Conservation (phyloP, 2,329 filamentous ascomycete species). For the Myriosclerotinia curreyana region DNA sequence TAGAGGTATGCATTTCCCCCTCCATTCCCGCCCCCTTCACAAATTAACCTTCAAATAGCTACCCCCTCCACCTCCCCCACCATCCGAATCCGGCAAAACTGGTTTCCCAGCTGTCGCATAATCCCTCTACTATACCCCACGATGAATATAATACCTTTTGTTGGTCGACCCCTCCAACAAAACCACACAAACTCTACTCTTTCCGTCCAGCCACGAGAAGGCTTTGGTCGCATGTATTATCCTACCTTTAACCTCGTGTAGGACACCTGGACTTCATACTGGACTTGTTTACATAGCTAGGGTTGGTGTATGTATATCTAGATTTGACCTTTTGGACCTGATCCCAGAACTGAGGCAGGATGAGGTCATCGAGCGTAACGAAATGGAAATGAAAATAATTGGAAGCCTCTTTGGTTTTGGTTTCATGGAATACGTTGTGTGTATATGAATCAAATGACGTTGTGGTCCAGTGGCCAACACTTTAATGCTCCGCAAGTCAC, state of each 20-base stretch:
- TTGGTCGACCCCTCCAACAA: slow-evolving; percentile 25
- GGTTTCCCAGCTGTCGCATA: slow-evolving; percentile 38
- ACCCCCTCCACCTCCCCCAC: slow-evolving; percentile 37
- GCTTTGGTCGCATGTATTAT: slow-evolving; percentile 25
- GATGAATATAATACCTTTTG: slow-evolving; percentile 19
- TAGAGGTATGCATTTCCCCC: slow-evolving; percentile 57
- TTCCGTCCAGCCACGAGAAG: slow-evolving; percentile 28
- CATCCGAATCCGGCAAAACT: slow-evolving; percentile 35
- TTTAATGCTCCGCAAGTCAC: not conserved
- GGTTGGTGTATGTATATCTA: slow-evolving; percentile 35
- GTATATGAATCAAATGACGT: not conserved
- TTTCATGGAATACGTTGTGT: not conserved
- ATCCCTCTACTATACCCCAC: slow-evolving; percentile 8
- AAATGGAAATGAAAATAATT: slow-evolving; percentile 13
- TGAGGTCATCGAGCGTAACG: slow-evolving; percentile 15
- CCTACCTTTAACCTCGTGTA: slow-evolving; percentile 24
- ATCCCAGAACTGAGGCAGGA: not conserved
- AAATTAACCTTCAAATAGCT: slow-evolving; percentile 26
- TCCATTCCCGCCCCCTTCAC: slow-evolving; percentile 5
- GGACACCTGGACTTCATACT: slow-evolving; percentile 11
- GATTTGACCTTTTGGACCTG: slow-evolving; percentile 10
- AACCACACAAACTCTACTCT: slow-evolving; percentile 37
- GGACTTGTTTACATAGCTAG: slow-evolving; percentile 36
- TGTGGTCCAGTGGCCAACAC: not conserved
- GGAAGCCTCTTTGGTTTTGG: not conserved